A percentile compares a stretch with the other conserved stretches of the same genome.
phyloP scores from a whole-genome alignment of 345 rosid species.

The Gossypium thurberi region DNA sequence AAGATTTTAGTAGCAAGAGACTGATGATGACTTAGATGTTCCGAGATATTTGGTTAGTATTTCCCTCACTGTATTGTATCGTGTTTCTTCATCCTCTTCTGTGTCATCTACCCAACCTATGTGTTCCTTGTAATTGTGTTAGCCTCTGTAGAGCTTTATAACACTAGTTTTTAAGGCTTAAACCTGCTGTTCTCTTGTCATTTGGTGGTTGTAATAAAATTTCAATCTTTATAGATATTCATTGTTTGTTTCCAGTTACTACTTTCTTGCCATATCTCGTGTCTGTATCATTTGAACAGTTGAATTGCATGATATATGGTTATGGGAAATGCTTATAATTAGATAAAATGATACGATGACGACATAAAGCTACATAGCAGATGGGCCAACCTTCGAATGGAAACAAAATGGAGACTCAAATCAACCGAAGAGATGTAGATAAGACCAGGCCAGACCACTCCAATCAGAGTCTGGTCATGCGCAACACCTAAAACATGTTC shows the following conservation, averaged over 20 bases:
- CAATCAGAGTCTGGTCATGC: neutral
- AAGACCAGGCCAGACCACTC: neutral
- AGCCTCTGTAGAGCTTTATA: slow-evolving; percentile 4
- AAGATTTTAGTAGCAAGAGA: slow-evolving; percentile 10
- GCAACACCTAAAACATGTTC: slow-evolving; percentile 4
- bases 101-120: slow-evolving; percentile 21
- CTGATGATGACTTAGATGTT: slow-evolving; percentile 9
- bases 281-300: neutral
- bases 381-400: neutral
- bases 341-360: neutral
- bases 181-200: slow-evolving; percentile 2
- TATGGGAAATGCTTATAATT: neutral
- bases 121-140: neutral
- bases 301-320: neutral
- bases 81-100: slow-evolving; percentile 12
- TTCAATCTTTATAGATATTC: neutral
- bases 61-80: neutral
- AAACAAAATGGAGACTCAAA: slow-evolving; percentile 11
- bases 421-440: neutral
- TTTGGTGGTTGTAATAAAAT: slow-evolving; percentile 12
- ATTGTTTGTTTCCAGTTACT: neutral
- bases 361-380: slow-evolving; percentile 5
- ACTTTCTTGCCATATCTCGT: neutral
- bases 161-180: neutral
- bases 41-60: slow-evolving; percentile 4